Base-by-base conservation (phyloP, 371 early-diverging fungal species). In the Mortierella sp. region DNA sequence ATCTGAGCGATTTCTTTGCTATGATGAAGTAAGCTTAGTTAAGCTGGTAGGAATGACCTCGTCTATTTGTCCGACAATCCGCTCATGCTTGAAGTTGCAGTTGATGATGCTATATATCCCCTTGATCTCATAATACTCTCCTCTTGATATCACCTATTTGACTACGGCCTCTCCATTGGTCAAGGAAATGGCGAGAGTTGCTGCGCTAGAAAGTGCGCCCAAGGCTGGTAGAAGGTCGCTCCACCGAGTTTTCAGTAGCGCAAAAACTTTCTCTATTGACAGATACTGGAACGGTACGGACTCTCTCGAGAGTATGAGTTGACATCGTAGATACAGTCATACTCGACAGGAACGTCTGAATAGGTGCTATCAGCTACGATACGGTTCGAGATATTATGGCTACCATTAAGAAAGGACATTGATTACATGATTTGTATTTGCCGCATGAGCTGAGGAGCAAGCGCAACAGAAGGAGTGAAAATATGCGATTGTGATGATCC, bases 1-100 rank as follows among this genome's bases (percentile, higher is more conserved):
- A 19, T 67, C 74, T n/a, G 63, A 62, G 3, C 58, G 32, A n/a
- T 58, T 57, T 19, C 24, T 10, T 21, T 48, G 52, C 13, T 55
- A 63, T 2, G 61, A 24, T 58, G 24, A 52, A 4, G 28, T 21
- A 43, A 16, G 48, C 19, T 63, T 45, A 24, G 33, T n/a, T 4
- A 55, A 38, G 13, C 21, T n/a, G 13, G n/a, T 9, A 32, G 33
- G 9, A 32, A 15, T 24, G 22, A 22, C 43, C 11, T 24, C 33
- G 1, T 11, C 33, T 1, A 21, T 61, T 13, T 41, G 50, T 32
- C 15, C 5, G 63, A 63, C 0, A 40, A 24, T n/a, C 60, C 47
- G 48, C 63, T 32, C 40, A 52, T 68, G 41, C 33, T 36, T 0
- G 10, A 19, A 47, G 41, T 16, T 36, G 43, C 28, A 43, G 41